Base-by-base conservation (phyloP, 139 green algal genomes). In the Chlorella sorokiniana region DNA sequence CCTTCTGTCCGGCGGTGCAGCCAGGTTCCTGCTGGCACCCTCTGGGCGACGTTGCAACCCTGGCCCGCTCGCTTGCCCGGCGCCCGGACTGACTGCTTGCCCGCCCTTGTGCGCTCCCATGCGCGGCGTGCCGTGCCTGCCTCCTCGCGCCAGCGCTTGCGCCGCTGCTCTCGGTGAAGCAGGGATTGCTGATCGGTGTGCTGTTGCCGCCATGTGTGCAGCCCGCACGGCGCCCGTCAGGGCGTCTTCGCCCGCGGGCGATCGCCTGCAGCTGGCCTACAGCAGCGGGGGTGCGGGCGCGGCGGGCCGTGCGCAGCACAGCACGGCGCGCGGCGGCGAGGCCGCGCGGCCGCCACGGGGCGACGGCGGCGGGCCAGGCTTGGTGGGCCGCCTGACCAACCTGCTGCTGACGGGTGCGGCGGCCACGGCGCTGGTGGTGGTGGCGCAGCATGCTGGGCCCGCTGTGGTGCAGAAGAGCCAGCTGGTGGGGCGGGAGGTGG, bases 371-470 rank as follows among this genome's bases (percentile, higher is more conserved):
- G 70, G 16, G 2, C 1, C 16, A 25, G 35, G 70, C 4, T 54
- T 79, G 48, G 33, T 79, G 33, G 72, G 72, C 51, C 22, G 51
- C 20, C 72, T 79, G 14, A 67, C 51, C 35, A 67, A 48, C 72
- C 16, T 79, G 48, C 33, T 79, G 33, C 35, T 79, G 48, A 67
- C 51, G 22, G 72, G 72, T 40, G 72, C 72, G 0, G 51, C 51
- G 35, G 72, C 72, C 10, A 35, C 51, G 9, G 72, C 72, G 33
- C 51, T 67, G 72, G 72, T 40, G 33, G 72, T 67, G 48, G 72
- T 67, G 48, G 72, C 72, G 51, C 51, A 68, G 35, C 51, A 51
- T 4, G 72, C 72, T 5, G 72, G 51, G 35, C 72, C 72, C 2
- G 23, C 23, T 20, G 72, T 79, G 20, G 72, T 67, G 51, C 35